Conservation (phyloP, 2,329 filamentous ascomycete genomes). For the Coniella vitis region DNA sequence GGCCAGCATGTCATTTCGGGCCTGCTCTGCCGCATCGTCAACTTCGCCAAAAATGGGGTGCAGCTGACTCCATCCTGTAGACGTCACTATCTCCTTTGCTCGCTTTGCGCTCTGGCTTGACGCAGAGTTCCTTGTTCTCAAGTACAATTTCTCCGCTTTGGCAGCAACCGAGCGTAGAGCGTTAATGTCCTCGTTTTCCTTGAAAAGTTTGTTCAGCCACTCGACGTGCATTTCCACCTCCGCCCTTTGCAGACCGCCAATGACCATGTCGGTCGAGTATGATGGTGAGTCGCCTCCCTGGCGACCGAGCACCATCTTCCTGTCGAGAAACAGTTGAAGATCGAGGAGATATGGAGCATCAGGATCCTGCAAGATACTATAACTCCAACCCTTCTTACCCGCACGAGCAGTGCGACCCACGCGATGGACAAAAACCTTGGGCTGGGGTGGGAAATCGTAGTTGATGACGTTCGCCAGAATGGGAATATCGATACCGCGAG, state of each 20-base stretch:
- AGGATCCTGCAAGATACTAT: conserved; percentile 80
- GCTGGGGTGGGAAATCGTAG: conserved; percentile 94
- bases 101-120: conserved; percentile 86
- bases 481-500: conserved; percentile 95
- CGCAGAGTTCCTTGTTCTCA: conserved; percentile 82
- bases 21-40: conserved; percentile 57
- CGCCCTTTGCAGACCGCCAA: conserved; percentile 69
- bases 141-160: conserved; percentile 90
- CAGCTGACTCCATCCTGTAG: conserved; percentile 64
- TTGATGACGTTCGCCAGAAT: conserved; percentile 96
- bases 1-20: conserved; percentile 79
- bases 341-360: conserved; percentile 91
- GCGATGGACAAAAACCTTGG: conserved; percentile 93
- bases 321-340: conserved; percentile 88
- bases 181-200: conserved; percentile 67
- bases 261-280: conserved; percentile 75
- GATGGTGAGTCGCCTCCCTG: conserved; percentile 51
- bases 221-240: conserved; percentile 71
- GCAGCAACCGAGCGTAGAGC: conserved; percentile 64
- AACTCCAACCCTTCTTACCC: conserved; percentile 87
- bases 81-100: conserved; percentile 67
- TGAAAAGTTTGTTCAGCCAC: conserved; percentile 72
- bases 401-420: conserved; percentile 95
- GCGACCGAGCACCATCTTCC: conserved; percentile 70
- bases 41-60: conserved; percentile 76